Conservation (phyloP, 2,329 filamentous ascomycete species). For the Epichloe gansuensis region DNA sequence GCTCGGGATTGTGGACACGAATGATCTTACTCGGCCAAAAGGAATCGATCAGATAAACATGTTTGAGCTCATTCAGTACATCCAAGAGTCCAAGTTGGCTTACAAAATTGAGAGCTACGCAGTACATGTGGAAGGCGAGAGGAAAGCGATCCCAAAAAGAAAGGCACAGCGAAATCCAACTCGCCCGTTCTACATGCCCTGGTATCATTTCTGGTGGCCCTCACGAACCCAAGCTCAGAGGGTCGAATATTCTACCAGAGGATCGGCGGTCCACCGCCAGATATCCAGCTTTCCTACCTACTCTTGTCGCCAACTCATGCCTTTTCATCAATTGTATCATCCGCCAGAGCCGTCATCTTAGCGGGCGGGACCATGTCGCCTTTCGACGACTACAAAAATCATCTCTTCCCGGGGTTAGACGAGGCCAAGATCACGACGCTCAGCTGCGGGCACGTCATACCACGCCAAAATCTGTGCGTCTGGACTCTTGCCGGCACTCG, state of each 20-base stretch:
- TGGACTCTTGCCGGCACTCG: slow-evolving; percentile 48
- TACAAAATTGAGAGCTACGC: slow-evolving; percentile 90
- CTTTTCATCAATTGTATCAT: slow-evolving; percentile 76
- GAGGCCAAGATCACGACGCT: slow-evolving; percentile 58
- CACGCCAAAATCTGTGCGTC: slow-evolving; percentile 66
- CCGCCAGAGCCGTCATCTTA: slow-evolving; percentile 76
- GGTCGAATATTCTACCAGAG: slow-evolving; percentile 55
- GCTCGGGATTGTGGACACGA: slow-evolving; percentile 59
- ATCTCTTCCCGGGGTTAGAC: slow-evolving; percentile 69
- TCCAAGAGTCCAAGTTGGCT: slow-evolving; percentile 84
- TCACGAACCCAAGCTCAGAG: slow-evolving; percentile 75
- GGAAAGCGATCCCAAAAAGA: slow-evolving; percentile 24
- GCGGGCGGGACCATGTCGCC: slow-evolving; percentile 97
- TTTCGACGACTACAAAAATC: slow-evolving; percentile 77
- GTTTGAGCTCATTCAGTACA: slow-evolving; percentile 74
- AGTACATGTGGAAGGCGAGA: slow-evolving; percentile 40
- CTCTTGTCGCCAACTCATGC: slow-evolving; percentile 84
- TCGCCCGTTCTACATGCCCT: slow-evolving; percentile 44
- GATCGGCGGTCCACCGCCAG: slow-evolving; percentile 20
- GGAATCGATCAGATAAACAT: slow-evolving; percentile 93
- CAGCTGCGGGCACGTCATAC: slow-evolving; percentile 92
- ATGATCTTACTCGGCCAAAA: slow-evolving; percentile 65
- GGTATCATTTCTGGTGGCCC: slow-evolving; percentile 56
- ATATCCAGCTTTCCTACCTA: slow-evolving; percentile 66
- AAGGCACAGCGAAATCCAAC: slow-evolving; percentile 12